These are phyloP conservation scores for Boletus reticuloceps DNA, from an alignment of 768 basidiomycete genomes.

Conservation along the genomic window DNA sequence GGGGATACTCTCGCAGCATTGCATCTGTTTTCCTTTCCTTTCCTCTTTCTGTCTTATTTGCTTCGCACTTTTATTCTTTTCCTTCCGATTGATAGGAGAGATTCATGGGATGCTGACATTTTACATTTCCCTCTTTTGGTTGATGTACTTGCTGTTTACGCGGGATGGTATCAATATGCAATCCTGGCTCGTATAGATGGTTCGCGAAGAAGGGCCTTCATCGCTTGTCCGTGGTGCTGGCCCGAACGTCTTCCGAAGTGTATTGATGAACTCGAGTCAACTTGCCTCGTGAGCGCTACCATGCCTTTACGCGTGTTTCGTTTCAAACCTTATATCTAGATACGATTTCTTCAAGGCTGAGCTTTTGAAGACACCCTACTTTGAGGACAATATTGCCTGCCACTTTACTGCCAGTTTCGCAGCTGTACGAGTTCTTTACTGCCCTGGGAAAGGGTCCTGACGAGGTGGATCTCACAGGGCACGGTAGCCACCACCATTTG, in stretches of 20 bases:
- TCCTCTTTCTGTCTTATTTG: background rate
- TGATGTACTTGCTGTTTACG: background rate
- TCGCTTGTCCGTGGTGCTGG: slow-evolving; percentile 74
- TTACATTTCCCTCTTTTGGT: background rate
- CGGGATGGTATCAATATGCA: background rate
- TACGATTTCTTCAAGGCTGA: slow-evolving; percentile 93
- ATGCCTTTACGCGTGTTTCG: background rate
- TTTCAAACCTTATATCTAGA: slow-evolving; percentile 32
- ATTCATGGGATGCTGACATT: slow-evolving; percentile 6
- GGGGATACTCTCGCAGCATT: background rate
- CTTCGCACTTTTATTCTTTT: background rate
- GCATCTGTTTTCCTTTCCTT: background rate
- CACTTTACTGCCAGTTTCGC: slow-evolving; percentile 88
- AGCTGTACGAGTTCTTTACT: slow-evolving; percentile 46
- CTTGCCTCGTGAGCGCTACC: slow-evolving; percentile 69
- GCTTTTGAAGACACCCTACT: slow-evolving; percentile 65
- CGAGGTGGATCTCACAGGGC: slow-evolving; percentile 43
- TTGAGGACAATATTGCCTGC: slow-evolving; percentile 77
- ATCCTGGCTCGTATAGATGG: slow-evolving; percentile 54
- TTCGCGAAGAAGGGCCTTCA: slow-evolving; percentile 78
- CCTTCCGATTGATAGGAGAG: background rate
- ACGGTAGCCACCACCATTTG: slow-evolving; percentile 89
- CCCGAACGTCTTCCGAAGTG: slow-evolving; percentile 83
- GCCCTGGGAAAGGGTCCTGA: background rate
- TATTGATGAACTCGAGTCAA: slow-evolving; percentile 91